Evolutionary conservation across 176 grass and related monocot species (phyloP), one percentile per base, ranked within the genome.

Genomic region (Thinopyrum elongatum): DNA sequence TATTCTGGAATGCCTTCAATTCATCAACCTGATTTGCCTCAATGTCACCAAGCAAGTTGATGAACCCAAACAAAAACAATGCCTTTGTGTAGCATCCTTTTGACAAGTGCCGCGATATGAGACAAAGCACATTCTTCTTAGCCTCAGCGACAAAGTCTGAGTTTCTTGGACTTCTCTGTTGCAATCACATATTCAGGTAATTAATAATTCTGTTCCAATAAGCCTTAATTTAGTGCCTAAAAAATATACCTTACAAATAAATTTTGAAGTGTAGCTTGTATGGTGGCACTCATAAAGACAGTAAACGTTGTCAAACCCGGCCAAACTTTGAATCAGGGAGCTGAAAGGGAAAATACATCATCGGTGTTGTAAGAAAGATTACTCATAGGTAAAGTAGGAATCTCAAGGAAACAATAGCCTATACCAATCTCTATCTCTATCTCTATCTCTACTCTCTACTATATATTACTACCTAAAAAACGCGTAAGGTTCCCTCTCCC

Each of bases 271-370:
- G 27, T 69, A 91, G 89, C 44, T 88, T 86, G 83, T 92, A 98
- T 22, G 95, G 95, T 95, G 91, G 63, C 80, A 92, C 82, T 95
- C 89, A 55, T 98, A 90, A 46, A 98, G 89, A 84, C 93, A 98
- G 58, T 98, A 95, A 57, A 98, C 89, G 74, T 91, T 92, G 84
- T 98, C 94, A 23, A 98, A 81, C 27, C 87, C 95, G 87, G 93
- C 88, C 65, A 95, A 89, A 82, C 89, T 90, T 62, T 73, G 83
- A 26, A 78, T 76, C 16, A 95, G 53, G 65, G 51, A 80, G 63
- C 74, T 86, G 25, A 38, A 61, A 85, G 59, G 23, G 38, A 33
- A 72, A 89, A 47, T 49, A 80, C 31, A 73, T 90, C 58, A 73
- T 12, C 10, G 68, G 12, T 63, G 36, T 17, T 21, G 49, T 30